Base-by-base conservation (phyloP, 768 basidiomycete genomes). In the Ephemerocybe angulata region DNA sequence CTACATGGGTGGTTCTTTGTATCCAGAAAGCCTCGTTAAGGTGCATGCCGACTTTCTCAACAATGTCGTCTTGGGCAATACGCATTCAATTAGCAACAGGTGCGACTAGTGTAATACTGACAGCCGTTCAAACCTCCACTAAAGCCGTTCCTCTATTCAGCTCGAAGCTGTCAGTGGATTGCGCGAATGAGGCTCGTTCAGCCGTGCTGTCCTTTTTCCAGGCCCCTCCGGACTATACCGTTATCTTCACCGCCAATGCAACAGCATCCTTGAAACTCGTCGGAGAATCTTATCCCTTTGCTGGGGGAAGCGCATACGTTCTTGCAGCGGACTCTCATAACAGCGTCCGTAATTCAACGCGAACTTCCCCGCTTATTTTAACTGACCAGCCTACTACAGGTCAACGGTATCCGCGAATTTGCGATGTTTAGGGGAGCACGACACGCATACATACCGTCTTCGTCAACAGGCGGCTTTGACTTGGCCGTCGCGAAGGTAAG, bases 41-140 rank as follows among this genome's bases (percentile, higher is more conserved):
- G 80, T 83, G 10, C 88, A 91, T 60, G 76, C 83, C 37, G 80
- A 82, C 48, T 90, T 91, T 63, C 78, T 93, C 29, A 81, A 76
- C 37, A 73, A 71, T 49, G 82, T 70, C 63, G 76, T 92, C 41
- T 78, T 93, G 55, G 90, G 90, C 1, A 92, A 93, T 66, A 91
- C 90, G 1, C 90, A 93, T 67, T 92, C 90, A 0, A 80, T 88
- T 63, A 91, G 84, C 66, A 84, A 87, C 58, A 87, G 87, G 90
- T 87, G 63, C n/a, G n/a, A n/a, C n/a, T n/a, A n/a, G n/a, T 64
- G 67, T 75, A 65, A 73, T 75, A 70, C 73, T 60, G 63, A 41
- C 38, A 15, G 52, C 42, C 52, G 19, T 51, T 38, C 30, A 21
- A 22, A 13, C 41, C 19, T 30, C 29, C 35, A 29, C 42, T 37